Conservation (phyloP, 2,329 filamentous ascomycete species). For the Blastomyces silverae region DNA sequence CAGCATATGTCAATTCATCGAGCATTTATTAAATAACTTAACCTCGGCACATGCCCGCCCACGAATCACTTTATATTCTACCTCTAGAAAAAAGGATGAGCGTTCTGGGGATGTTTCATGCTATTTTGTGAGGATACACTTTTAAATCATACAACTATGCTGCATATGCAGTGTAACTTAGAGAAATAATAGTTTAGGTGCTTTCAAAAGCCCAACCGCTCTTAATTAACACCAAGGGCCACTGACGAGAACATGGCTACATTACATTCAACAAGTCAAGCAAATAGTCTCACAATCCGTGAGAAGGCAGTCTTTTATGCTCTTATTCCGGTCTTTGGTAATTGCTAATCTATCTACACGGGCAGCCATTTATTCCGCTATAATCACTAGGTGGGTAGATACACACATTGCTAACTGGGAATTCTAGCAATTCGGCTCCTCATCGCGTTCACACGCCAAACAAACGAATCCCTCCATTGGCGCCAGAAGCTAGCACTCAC, state of each 20-base stretch:
- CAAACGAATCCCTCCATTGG: conserved; percentile 6
- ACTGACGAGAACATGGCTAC: background rate
- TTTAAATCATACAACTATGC: background rate
- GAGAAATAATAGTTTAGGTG: background rate
- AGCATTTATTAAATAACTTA: background rate
- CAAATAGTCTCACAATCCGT: background rate
- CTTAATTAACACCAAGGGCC: background rate
- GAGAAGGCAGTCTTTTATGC: conserved; percentile 1
- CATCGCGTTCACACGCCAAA: background rate
- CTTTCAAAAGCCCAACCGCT: background rate
- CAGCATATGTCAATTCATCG: no score
- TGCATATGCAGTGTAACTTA: no score
- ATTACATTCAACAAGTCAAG: background rate
- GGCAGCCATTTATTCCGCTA: background rate
- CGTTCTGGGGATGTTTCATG: background rate
- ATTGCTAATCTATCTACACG: background rate
- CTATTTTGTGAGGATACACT: background rate
- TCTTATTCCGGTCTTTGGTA: conserved; percentile 4
- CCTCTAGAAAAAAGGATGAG: no score
- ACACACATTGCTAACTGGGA: background rate
- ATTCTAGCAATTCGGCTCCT: background rate
- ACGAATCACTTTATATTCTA: background rate
- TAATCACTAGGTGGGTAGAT: background rate
- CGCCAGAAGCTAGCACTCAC: background rate
- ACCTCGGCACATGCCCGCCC: background rate